Percentiles rank a stretch among this genome's conserved stretches.
Evolutionary conservation across 2,329 filamentous ascomycete genomes (phyloP).

Genomic region (Leptosphaerulina australis): DNA sequence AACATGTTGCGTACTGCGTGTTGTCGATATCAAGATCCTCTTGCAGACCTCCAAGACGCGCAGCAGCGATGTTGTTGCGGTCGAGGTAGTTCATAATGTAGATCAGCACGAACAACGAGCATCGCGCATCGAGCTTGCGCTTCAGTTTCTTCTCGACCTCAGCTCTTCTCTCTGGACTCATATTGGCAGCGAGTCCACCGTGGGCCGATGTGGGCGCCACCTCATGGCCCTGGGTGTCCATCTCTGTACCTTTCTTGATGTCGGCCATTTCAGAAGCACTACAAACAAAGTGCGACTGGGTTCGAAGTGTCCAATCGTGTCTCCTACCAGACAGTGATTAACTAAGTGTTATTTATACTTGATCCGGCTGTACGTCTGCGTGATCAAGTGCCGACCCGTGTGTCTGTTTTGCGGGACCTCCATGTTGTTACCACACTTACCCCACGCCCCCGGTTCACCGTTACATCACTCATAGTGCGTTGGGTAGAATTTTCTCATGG

Average conservation of each 20-base stretch:
- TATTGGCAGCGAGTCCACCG: slow-evolving; percentile 28
- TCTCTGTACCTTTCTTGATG: slow-evolving; percentile 14
- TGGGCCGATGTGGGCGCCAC: slow-evolving; percentile 7
- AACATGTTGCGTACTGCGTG: slow-evolving; percentile 43
- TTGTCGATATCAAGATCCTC: slow-evolving; percentile 39
- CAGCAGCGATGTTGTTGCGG: slow-evolving; percentile 46
- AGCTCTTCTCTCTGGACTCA: slow-evolving; percentile 38
- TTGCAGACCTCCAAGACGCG: slow-evolving; percentile 42
- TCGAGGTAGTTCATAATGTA: slow-evolving; percentile 47
- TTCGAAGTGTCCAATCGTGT: slow-evolving; percentile 15
- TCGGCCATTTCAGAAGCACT: slow-evolving; percentile 15
- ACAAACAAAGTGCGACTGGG: slow-evolving; percentile 5
- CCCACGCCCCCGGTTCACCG: slow-evolving; percentile 13
- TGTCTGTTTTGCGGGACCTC: slow-evolving; percentile 13
- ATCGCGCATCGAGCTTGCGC: slow-evolving; percentile 42
- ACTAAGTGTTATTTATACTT: slow-evolving; percentile 16
- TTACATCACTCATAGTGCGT: slow-evolving; percentile 18
- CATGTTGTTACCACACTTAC: slow-evolving; percentile 15
- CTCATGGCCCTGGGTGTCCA: slow-evolving; percentile 12
- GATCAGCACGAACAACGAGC: slow-evolving; percentile 44
- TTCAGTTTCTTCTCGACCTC: slow-evolving; percentile 45
- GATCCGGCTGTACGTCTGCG: background rate
- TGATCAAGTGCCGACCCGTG: slow-evolving; percentile 16
- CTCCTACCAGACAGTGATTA: background rate
- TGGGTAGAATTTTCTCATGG: slow-evolving; percentile 15